Evolutionary conservation across 2,329 filamentous ascomycete species (phyloP).

Genomic region (Lachnellula hyalina): DNA sequence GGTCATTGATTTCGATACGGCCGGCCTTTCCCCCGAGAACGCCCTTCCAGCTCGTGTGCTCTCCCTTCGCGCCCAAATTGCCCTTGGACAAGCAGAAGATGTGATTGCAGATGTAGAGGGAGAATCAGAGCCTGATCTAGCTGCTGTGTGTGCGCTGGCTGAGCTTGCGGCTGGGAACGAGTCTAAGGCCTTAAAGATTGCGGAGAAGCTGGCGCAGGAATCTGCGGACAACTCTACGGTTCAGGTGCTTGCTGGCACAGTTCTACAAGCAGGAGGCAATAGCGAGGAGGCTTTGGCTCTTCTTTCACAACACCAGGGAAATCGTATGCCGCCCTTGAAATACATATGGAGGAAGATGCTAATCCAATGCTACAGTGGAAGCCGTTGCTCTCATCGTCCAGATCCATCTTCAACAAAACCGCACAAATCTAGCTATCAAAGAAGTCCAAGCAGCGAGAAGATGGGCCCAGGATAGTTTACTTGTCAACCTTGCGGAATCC

Average conservation of each 20-base stretch:
- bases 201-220: conserved; percentile 63
- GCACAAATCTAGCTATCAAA: conserved; percentile 83
- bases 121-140: conserved; percentile 64
- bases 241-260: conserved; percentile 74
- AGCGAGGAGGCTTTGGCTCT: conserved; percentile 80
- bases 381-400: conserved; percentile 86
- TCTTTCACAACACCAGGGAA: conserved; percentile 78
- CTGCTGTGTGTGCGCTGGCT: conserved; percentile 72
- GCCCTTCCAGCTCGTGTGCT: conserved; percentile 70
- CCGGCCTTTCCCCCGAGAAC: conserved; percentile 74
- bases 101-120: conserved; percentile 66
- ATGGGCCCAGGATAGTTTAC: conserved; percentile 91
- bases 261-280: conserved; percentile 74
- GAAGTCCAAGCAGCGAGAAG: conserved; percentile 80
- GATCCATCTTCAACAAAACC: conserved; percentile 87
- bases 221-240: conserved; percentile 71
- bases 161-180: conserved; percentile 55
- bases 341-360: conserved; percentile 7
- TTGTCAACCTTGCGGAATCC: conserved; percentile 91
- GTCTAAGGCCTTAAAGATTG: conserved; percentile 55
- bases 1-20: conserved; percentile 80
- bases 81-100: conserved; percentile 69
- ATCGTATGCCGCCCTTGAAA: conserved; percentile 49
- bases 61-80: conserved; percentile 75
- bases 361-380: conserved; percentile 45